These are phyloP conservation scores for Elsinoe ampelina DNA, from an alignment of 2,329 filamentous ascomycete genomes.

Conservation along the genomic window DNA sequence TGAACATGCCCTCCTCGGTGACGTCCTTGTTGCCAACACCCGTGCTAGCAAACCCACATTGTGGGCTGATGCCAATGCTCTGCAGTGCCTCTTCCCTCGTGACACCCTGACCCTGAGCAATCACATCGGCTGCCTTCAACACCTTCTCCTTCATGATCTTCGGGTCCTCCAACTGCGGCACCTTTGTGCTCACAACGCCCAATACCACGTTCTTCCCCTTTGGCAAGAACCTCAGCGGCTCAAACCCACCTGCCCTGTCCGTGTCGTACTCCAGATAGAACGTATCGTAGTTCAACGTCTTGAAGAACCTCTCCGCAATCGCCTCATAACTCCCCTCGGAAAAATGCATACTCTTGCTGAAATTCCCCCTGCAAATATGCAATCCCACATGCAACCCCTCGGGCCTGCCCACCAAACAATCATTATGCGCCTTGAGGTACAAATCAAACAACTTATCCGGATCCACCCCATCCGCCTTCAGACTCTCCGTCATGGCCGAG, in stretches of 20 bases:
- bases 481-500: conserved; percentile 28
- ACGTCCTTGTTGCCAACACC: conserved; percentile 30
- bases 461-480: conserved; percentile 28
- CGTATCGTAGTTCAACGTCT: conserved; percentile 31
- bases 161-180: conserved; percentile 28
- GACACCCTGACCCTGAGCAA: conserved; percentile 29
- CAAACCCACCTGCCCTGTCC: conserved; percentile 30
- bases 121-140: conserved; percentile 28
- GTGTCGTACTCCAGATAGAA: conserved; percentile 35
- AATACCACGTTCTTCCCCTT: conserved; percentile 32
- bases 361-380: conserved; percentile 32
- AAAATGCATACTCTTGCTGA: conserved; percentile 32
- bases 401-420: conserved; percentile 27
- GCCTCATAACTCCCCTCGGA: conserved; percentile 30
- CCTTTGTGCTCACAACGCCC: conserved; percentile 31
- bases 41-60: conserved; percentile 32
- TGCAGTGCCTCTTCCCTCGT: conserved; percentile 30
- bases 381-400: conserved; percentile 30
- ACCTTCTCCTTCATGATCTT: conserved; percentile 27
- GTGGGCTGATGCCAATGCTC: conserved; percentile 30
- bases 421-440: conserved; percentile 31
- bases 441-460: conserved; percentile 29
- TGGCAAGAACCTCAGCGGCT: conserved; percentile 31
- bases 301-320: conserved; percentile 31
- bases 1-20: conserved; percentile 32